Conservation (phyloP, 495 filamentous ascomycete genomes). For the Glutinoglossum americanum region DNA sequence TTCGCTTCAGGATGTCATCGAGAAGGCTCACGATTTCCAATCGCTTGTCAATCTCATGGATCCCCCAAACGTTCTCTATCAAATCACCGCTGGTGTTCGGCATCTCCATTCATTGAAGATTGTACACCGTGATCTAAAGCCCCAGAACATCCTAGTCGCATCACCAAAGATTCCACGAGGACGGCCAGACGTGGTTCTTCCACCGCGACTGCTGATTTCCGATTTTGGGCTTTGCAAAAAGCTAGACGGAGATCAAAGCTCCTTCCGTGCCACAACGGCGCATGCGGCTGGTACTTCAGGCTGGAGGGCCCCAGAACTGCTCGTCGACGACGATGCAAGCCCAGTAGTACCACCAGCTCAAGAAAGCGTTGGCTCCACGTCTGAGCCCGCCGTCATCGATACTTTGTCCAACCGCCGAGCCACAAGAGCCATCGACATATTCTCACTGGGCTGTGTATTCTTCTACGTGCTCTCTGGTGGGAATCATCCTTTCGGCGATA, state of each 20-base stretch:
- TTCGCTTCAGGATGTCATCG: slow-evolving; percentile 72
- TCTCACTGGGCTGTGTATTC: slow-evolving; percentile 87
- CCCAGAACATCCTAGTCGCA: slow-evolving; percentile 81
- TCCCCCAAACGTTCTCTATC: slow-evolving; percentile 46
- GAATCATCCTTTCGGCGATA: slow-evolving; percentile 79
- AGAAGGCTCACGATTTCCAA: slow-evolving; percentile 41
- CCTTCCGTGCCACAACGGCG: slow-evolving; percentile 80
- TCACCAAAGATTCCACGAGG: slow-evolving; percentile 20
- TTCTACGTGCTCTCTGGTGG: slow-evolving; percentile 88
- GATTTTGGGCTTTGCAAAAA: slow-evolving; percentile 98
- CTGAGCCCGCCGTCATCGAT: slow-evolving; percentile 37
- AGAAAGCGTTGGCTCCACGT: slow-evolving; percentile 26
- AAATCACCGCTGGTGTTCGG: slow-evolving; percentile 67
- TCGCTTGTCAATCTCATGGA: slow-evolving; percentile 28
- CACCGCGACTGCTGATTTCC: slow-evolving; percentile 65
- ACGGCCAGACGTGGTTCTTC: slow-evolving; percentile 11
- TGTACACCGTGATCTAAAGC: slow-evolving; percentile 92
- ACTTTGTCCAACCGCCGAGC: slow-evolving; percentile 54
- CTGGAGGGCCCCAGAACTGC: slow-evolving; percentile 87
- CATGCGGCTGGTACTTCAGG: slow-evolving; percentile 86
- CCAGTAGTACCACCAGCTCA: slow-evolving; percentile 5
- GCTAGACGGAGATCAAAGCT: slow-evolving; percentile 85
- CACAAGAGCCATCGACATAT: slow-evolving; percentile 89
- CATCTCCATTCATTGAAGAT: slow-evolving; percentile 85
- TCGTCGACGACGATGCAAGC: slow-evolving; percentile 46